Evolutionary conservation across 148 eudicot species (phyloP), one percentile per base, ranked within the genome.

Genomic region (Camellia lanceoleosa): DNA sequence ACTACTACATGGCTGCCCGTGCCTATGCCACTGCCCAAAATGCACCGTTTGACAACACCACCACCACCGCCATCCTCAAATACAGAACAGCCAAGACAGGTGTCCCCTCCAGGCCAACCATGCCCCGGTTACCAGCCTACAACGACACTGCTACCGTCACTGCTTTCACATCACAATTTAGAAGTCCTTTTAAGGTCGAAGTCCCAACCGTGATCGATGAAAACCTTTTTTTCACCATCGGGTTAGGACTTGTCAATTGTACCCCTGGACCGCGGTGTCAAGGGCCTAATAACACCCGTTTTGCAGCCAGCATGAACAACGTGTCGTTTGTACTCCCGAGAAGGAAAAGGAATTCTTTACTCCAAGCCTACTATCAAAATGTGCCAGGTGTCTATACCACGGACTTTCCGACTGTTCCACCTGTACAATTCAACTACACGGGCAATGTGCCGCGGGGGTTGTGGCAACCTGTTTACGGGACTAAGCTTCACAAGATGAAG

Each of bases 251-350:
- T 7, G 85, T 93, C 56, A 91, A 90, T 76, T 89, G 91, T 73
- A 79, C 80, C 18, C 93, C 93, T 3, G 94, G 96, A 12, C 89
- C 91, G 41, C 82, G 85, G 62, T 89, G 97, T n/a, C 94, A 89
- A 80, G 96, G 93, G 59, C 96, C 94, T 2, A 93, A 90, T 65
- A 91, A 89, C 74, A 88, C 96, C 13, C 89, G 98, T 58, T 93
- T 95, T 51, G 88, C 96, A 20, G 94, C 98, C 11, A 92, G 94
- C 78, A 92, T 93, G 89, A 93, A 93, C 87, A 93, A 93, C 56
- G 84, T 89, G 46, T 92, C 97, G 0, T 90, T 95, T 43, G 88
- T 86, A 10, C 85, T 95, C 12, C 98, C 97, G 18, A 86, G 47
- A 38, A 87, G 73, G 77, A 88, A 85, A 38, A 87, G 73, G 77